Conservation (phyloP, 2,329 filamentous ascomycete species). For the Rhinocladiella similis region DNA sequence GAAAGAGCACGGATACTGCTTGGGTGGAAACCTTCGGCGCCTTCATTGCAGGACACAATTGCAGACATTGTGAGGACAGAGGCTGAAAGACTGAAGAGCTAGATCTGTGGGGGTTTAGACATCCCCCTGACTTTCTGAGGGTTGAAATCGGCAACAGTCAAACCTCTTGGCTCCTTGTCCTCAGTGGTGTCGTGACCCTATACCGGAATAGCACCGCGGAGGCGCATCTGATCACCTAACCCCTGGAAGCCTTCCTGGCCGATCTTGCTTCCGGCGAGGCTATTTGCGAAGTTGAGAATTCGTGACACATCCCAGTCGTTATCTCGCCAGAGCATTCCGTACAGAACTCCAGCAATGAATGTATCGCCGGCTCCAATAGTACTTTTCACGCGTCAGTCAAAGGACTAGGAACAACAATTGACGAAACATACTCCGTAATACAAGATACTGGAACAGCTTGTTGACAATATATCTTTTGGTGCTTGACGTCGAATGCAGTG, state of each 20-base stretch:
- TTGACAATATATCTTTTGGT: constrained; percentile 38
- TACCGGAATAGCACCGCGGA: neutral
- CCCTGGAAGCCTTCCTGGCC: constrained; percentile 63
- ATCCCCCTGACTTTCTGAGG: too few species aligned
- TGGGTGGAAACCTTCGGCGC: neutral
- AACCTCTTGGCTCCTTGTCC: neutral
- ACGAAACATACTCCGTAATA: constrained; percentile 61
- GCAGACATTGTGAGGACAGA: neutral
- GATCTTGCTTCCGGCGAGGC: constrained; percentile 68
- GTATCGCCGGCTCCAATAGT: constrained; percentile 74
- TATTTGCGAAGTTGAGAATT: constrained; percentile 62
- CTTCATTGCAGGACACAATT: neutral
- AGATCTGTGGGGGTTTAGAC: neutral
- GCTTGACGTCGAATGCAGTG: constrained; percentile 42
- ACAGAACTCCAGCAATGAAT: constrained; percentile 71
- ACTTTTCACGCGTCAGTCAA: constrained; percentile 2
- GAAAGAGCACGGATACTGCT: neutral
- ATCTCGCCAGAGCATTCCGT: constrained; percentile 55
- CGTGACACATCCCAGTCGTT: constrained; percentile 50
- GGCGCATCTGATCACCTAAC: neutral
- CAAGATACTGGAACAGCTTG: constrained; percentile 39
- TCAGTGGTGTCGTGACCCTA: constrained; percentile 14
- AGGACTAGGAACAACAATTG: constrained; percentile 5
- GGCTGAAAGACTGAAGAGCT: neutral
- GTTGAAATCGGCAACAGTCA: too few species aligned